A percentile compares a stretch with the other conserved stretches of the same genome.
These are phyloP conservation scores for Fusarium chuoi DNA, from an alignment of 2,329 filamentous ascomycete genomes.

Conservation along the genomic window DNA sequence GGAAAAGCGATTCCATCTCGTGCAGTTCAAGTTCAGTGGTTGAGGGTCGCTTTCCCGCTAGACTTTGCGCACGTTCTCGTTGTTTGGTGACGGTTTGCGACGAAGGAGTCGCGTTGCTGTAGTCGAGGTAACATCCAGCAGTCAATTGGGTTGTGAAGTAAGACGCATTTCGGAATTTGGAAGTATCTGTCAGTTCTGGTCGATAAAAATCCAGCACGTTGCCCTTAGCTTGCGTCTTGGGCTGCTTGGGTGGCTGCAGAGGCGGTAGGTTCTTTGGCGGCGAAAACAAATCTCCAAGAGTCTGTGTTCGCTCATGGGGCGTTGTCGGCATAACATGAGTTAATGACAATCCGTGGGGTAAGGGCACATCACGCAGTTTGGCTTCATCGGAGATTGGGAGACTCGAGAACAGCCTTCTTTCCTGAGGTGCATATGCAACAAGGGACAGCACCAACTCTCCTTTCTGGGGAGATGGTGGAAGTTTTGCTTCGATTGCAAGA, in stretches of 20 bases:
- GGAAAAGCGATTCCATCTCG: conserved; percentile 79
- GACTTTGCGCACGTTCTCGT: conserved; percentile 76
- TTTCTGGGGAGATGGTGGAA: conserved; percentile 52
- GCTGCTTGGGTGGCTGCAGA: conserved; percentile 76
- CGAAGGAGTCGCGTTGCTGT: conserved; percentile 70
- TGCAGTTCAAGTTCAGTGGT: conserved; percentile 67
- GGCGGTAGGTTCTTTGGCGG: conserved; percentile 72
- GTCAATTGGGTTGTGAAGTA: conserved; percentile 75
- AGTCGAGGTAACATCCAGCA: conserved; percentile 76
- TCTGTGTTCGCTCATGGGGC: conserved; percentile 63
- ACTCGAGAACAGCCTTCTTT: conserved; percentile 87
- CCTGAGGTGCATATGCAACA: conserved; percentile 77
- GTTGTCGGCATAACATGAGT: conserved; percentile 50
- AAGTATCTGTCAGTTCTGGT: conserved; percentile 66
- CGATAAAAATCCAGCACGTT: conserved; percentile 64
- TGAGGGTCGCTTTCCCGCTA: conserved; percentile 68
- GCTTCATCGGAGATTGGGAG: conserved; percentile 59
- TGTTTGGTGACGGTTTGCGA: conserved; percentile 70
- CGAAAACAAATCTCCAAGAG: conserved; percentile 79
- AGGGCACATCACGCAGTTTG: conserved; percentile 55
- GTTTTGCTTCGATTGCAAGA: conserved; percentile 54
- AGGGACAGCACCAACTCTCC: conserved; percentile 76
- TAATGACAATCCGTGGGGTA: conserved; percentile 78
- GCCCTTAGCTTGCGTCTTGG: conserved; percentile 75
- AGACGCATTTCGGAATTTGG: conserved; percentile 63